Evolutionary conservation across 805 yeast genomes (phyloP), one percentile per base, ranked within the genome.

Genomic region (Debaryomyces prosopidis): DNA sequence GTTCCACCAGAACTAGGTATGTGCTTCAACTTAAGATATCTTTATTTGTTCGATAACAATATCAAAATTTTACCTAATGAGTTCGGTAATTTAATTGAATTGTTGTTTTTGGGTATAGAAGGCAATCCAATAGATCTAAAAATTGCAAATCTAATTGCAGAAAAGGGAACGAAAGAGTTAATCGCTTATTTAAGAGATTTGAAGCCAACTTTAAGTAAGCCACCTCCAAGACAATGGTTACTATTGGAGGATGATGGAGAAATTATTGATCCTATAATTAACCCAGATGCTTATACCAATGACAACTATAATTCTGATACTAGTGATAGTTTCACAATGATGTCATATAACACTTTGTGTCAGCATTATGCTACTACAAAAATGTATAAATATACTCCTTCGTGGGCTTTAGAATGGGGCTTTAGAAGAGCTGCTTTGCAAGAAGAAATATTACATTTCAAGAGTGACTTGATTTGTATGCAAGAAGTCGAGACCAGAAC

Each of bases 381-480:
- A 62, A 77, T 92, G 85, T 94, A 89, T 66, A 92, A 87, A 58
- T 92, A 88, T 62, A 90, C 98, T 1, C 98, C 98, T 17, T 82
- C 96, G 1, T 94, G 99, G 98, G 99, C 98, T 2, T 77, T 94
- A 50, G 81, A 83, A 43, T 92, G 98, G 98, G 87, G 87, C 10
- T 90, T 85, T 67, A 85, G 99, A 66, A 81, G 86, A 59, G 84
- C 87, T 49, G 73, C 81, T 34, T 75, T 94, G 51, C 81, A 83
- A 45, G 81, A 85, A 50, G 96, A 94, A 63, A 76, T 94, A 12
- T 58, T 83, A 36, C 72, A 75, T 10, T 77, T 73, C 52, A 76
- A 80, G 45, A 78, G 91, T 19, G 97, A 94, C 64, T 74, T 94
- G 31, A 66, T 94, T 17, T 91, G 98, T 73, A 72, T 94, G 67